Percentiles rank a stretch among this genome's conserved stretches.
Conservation (phyloP, 768 basidiomycete genomes). For the Pleurotus djamor region DNA sequence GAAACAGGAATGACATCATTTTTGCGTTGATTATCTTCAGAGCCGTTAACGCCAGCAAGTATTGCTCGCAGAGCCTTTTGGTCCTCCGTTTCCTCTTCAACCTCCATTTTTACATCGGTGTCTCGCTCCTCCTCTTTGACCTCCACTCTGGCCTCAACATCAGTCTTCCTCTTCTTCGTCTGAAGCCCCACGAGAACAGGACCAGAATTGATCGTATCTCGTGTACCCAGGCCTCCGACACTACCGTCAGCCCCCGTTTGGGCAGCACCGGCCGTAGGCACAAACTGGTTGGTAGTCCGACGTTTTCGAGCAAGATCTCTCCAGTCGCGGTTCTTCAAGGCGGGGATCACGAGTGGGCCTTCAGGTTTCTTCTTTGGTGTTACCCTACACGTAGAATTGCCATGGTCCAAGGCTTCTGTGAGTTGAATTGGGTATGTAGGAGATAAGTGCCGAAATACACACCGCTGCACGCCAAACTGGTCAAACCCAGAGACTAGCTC, state of each 20-base stretch:
- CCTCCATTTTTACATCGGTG: conserved; percentile 24
- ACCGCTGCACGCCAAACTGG: conserved; percentile 80
- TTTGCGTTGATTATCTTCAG: conserved; percentile 32
- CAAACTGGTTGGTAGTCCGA: conserved; percentile 16
- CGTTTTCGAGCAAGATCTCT: conserved; percentile 72
- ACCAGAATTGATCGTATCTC: conserved; percentile 75
- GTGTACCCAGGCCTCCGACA: conserved; percentile 74
- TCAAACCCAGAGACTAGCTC: conserved; percentile 74
- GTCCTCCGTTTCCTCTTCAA: conserved; percentile 67
- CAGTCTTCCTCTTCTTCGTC: conserved; percentile 30
- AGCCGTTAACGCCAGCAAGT: conserved; percentile 51
- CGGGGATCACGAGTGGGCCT: conserved; percentile 80
- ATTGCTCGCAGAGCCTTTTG: conserved; percentile 79
- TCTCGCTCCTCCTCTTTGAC: conserved; percentile 14
- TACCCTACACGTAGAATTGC: conserved; percentile 29
- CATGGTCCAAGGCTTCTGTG: conserved; percentile 50
- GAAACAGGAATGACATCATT: conserved; percentile 72
- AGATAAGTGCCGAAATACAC: conserved; percentile 41
- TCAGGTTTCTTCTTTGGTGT: conserved; percentile 43
- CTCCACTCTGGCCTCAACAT: conserved; percentile 28
- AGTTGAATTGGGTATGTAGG: conserved; percentile 61
- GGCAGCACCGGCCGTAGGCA: conserved; percentile 17
- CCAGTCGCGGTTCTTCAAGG: conserved; percentile 91
- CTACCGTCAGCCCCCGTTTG: conserved; percentile 66
- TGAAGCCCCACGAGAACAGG: conserved; percentile 72